phyloP scores from a whole-genome alignment of 2,329 filamentous ascomycete genomes.

The Metarhizium rileyi region DNA sequence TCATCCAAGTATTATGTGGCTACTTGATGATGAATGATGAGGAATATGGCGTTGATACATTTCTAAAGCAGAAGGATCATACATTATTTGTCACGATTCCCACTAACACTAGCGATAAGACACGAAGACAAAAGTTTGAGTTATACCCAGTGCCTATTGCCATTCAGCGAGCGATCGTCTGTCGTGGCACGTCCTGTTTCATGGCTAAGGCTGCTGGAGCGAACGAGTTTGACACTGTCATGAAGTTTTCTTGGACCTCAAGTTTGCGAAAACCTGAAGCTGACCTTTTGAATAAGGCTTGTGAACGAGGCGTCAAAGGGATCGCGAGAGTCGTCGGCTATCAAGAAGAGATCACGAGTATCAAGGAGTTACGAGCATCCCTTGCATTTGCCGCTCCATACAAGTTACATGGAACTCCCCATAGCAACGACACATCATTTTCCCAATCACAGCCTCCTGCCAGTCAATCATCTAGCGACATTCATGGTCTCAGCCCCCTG shows the following conservation, averaged over 20 bases:
- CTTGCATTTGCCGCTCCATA: no score
- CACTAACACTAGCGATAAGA: neutral
- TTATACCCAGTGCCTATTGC: neutral
- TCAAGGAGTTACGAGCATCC: neutral
- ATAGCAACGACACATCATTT: no score
- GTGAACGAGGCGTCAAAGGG: neutral
- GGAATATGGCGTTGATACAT: constrained; percentile 7
- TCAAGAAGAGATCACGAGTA: neutral
- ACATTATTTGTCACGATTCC: neutral
- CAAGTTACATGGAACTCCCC: no score
- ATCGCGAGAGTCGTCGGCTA: neutral
- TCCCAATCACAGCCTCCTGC: no score
- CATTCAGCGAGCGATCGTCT: neutral
- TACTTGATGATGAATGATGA: constrained; percentile 8
- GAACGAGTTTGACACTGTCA: neutral
- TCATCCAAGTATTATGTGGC: neutral
- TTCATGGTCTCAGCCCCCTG: neutral
- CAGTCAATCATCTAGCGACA: neutral
- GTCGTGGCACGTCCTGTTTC: neutral
- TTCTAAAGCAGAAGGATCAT: neutral
- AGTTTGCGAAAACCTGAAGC: neutral
- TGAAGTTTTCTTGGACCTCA: neutral
- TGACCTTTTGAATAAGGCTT: neutral
- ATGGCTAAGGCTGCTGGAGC: neutral
- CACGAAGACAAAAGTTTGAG: neutral